Conservation (phyloP, 495 filamentous ascomycete species). For the Parathielavia appendiculata region DNA sequence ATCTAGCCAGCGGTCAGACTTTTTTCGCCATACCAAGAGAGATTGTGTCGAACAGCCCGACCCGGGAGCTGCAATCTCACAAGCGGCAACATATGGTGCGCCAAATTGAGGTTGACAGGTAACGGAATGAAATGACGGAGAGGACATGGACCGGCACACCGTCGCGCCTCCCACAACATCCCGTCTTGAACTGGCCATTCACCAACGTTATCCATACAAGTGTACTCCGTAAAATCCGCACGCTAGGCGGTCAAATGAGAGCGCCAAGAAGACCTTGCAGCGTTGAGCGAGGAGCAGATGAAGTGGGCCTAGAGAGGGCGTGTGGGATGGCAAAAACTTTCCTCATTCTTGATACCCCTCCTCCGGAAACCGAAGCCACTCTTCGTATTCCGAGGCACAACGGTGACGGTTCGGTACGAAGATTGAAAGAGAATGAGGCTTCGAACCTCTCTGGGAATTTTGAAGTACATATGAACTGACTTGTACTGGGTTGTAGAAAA, state of each 20-base stretch:
- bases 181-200: constrained; percentile 5
- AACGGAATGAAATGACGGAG: constrained; percentile 26
- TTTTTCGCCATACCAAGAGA: too few species aligned
- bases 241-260: constrained; percentile 3
- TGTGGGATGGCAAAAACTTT: not conserved
- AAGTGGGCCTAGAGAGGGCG: constrained; percentile 8
- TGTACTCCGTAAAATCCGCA: too few species aligned
- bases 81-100: constrained; percentile 10
- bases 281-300: not conserved
- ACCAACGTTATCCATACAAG: too few species aligned
- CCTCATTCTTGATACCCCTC: too few species aligned
- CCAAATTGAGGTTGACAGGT: constrained; percentile 22
- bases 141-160: constrained; percentile 26
- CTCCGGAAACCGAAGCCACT: not conserved
- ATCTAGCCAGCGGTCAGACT: too few species aligned
- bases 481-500: too few species aligned
- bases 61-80: constrained; percentile 7
- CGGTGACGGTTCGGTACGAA: not conserved
- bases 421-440: too few species aligned
- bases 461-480: too few species aligned
- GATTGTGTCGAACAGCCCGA: too few species aligned
- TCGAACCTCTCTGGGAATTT: too few species aligned
- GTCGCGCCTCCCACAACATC: constrained; percentile 2
- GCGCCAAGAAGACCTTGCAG: not conserved
- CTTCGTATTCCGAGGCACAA: constrained; percentile 12